Evolutionary conservation across 768 basidiomycete species (phyloP), one percentile per base, ranked within the genome.

Genomic region (Amylocystis lapponica): DNA sequence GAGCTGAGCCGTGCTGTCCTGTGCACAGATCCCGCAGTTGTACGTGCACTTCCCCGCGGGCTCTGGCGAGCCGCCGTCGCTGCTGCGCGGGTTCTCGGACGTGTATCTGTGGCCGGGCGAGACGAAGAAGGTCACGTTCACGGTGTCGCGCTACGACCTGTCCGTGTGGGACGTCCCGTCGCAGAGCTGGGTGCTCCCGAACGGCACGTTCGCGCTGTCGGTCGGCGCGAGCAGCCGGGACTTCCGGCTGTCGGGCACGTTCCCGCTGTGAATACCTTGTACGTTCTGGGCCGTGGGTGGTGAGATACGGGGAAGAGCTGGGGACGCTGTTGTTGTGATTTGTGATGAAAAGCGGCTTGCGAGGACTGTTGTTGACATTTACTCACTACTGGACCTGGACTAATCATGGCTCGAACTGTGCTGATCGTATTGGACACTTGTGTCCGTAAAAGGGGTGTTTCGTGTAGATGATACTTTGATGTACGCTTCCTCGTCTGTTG

Each of bases 31-130:
- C 20, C 78, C 84, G 2, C 86, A 88, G 64, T 61, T 88, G 4
- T 90, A 88, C 62, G 27, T 87, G n/a, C 72, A 80, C 55, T 75
- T 79, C 63, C 82, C 83, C 0, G 43, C 81, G 0, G 42, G 51
- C 3, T 50, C 52, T 11, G 59, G 56, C n/a, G 12, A 52, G 45
- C 29, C 66, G 25, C 66, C 66, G 13, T 51, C 53, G 34, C 44
- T 65, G 23, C 57, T 68, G 26, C 61, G 61, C 33, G 66, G 64
- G 10, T 68, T 68, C 52, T 49, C 53, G 46, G 53, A 58, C 41
- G 49, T 59, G 26, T 71, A 62, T 50, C 57, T 76, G 39, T 53
- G 52, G 1, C 68, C 71, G 0, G 73, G 72, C 9, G 63, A 72
- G 48, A 70, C 68, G 22, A 66, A 62, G 42, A 67, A 58, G 2